Evolutionary conservation across 2,329 filamentous ascomycete species (phyloP), one percentile per base, ranked within the genome.

Genomic region (Colletotrichum sp.): DNA sequence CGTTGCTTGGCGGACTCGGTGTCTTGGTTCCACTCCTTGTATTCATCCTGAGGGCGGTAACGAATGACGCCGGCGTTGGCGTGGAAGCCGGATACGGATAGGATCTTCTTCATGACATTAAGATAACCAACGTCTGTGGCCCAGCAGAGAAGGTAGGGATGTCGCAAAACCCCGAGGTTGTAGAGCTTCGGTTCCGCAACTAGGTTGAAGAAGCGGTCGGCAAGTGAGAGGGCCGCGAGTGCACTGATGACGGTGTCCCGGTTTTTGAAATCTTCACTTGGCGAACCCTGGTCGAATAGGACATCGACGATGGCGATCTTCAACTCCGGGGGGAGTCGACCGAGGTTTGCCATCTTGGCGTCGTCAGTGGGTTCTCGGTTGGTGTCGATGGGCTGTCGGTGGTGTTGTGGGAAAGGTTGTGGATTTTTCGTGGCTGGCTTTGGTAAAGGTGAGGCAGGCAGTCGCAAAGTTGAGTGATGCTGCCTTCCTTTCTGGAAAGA

Each of bases 81-180:
- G 30, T 32, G 30, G 5, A 32, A 32, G 3, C 5, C 2, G 30
- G 3, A 32, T 1, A 32, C 1, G 30, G 30, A 32, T 32, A 60
- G 16, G 4, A 60, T 60, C 57, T 60, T 60, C 26, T 4, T n/a
- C 57, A 60, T 60, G 18, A n/a, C 57, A 4, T 30, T 60, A 1
- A 60, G 8, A 32, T 28, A 30, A 2, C 57, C 57, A 18, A 60
- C 26, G 12, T 60, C 57, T n/a, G 57, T 30, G 3, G 57, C 57
- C 57, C 57, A 60, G 57, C 57, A 60, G 3, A 60, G 57, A 6
- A 60, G 57, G 9, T 60, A 60, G 24, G 26, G 21, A 30, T 60
- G 57, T 1, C 26, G 24, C 16, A 18, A 28, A 18, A 2, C 0
- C 8, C 57, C 57, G 6, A 60, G 16, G 0, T 28, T 0, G 8